Evolutionary conservation across 148 eudicot genomes (phyloP).

Genomic region (Arbutus unedo): DNA sequence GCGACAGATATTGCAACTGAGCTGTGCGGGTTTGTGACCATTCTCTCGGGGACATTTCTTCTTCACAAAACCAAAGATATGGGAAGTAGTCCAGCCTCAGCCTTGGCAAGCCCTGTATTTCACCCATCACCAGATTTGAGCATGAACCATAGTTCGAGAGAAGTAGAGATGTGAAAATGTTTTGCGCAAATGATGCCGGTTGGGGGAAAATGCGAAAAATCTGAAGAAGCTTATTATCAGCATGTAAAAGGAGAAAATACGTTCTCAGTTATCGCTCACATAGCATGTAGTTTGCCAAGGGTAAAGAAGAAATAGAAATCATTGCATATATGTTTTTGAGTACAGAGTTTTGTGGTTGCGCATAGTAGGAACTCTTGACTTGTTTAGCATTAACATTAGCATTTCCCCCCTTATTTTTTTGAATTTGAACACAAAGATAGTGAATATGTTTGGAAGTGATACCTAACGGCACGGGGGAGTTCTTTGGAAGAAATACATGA

Average conservation of each 20-base stretch:
- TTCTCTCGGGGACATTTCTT: slow-evolving; percentile 82
- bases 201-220: neutral
- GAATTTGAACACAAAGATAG: neutral
- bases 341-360: neutral
- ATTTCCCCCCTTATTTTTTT: neutral
- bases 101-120: slow-evolving; percentile 10
- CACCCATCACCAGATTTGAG: neutral
- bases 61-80: slow-evolving; percentile 88
- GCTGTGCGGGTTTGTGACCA: slow-evolving; percentile 83
- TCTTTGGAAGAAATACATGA: neutral
- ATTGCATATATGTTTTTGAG: neutral
- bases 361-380: neutral
- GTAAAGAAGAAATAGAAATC: neutral
- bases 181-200: neutral
- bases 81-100: slow-evolving; percentile 15
- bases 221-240: neutral
- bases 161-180: neutral
- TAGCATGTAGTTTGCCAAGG: neutral
- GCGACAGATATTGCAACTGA: slow-evolving; percentile 78
- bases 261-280: neutral
- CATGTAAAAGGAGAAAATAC: neutral
- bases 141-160: neutral
- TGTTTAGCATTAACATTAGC: neutral
- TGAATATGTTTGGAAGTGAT: neutral
- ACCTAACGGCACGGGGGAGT: neutral